phyloP scores from a whole-genome alignment of 208 protist genomes.

The Crithidia expoeki region DNA sequence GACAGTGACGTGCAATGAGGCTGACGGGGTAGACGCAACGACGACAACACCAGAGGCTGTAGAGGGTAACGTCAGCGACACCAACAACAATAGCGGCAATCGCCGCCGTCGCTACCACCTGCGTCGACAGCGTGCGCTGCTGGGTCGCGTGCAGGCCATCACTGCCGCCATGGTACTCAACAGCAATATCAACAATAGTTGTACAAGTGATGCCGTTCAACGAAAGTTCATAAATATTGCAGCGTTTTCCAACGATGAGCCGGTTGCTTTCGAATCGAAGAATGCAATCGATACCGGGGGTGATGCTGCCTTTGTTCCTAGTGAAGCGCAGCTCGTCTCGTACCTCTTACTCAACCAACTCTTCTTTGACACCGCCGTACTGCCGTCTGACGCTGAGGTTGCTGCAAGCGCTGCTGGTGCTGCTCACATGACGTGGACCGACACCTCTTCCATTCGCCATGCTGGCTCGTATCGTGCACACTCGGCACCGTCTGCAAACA shows the following conservation, averaged over 20 bases:
- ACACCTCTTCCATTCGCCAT: not conserved
- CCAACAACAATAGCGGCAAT: not conserved
- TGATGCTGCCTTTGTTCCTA: not conserved
- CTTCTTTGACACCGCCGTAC: slow-evolving; percentile 15
- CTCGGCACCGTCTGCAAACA: not conserved
- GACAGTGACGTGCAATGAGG: slow-evolving; percentile 24
- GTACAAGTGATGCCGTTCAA: too few relatives aligned
- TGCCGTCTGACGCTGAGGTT: not conserved
- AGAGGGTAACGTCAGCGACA: not conserved
- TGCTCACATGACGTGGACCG: not conserved
- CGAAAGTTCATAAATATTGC: too few relatives aligned
- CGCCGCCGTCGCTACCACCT: slow-evolving; percentile 16
- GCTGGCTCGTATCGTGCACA: not conserved
- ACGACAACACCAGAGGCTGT: not conserved
- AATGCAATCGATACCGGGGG: not conserved
- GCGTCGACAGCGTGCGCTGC: slow-evolving; percentile 33
- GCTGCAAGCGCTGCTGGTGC: too few relatives aligned
- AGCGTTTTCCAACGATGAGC: too few relatives aligned
- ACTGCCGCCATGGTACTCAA: slow-evolving; percentile 29
- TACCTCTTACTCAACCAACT: slow-evolving; percentile 33
- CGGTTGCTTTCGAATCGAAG: not conserved
- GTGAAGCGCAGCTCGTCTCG: slow-evolving; percentile 8
- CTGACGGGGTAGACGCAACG: not conserved
- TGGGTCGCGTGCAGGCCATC: slow-evolving; percentile 35
- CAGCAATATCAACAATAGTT: not conserved